A percentile compares a stretch with the other conserved stretches of the same genome.
Conservation (phyloP, 805 yeast genomes). For the Kodamaea neixiangensis region DNA sequence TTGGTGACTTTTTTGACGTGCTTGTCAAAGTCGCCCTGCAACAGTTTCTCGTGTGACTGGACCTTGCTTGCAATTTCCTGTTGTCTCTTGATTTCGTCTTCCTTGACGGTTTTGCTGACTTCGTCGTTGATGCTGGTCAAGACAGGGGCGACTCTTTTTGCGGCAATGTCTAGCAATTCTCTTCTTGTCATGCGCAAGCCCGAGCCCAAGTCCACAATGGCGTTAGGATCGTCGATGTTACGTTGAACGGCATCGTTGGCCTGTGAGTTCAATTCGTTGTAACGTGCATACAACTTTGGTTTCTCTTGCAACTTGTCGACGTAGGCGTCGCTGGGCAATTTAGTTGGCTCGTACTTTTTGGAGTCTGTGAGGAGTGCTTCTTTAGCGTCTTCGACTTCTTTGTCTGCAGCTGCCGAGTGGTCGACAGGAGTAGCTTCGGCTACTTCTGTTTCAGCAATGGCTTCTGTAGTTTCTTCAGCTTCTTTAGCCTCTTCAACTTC, state of each 20-base stretch:
- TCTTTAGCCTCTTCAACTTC: slow-evolving; percentile 10
- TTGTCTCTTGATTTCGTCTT: slow-evolving; percentile 45
- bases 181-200: slow-evolving; percentile 56
- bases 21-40: slow-evolving; percentile 38
- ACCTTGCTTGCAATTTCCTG: slow-evolving; percentile 39
- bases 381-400: slow-evolving; percentile 11
- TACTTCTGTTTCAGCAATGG: slow-evolving; percentile 5
- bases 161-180: slow-evolving; percentile 57
- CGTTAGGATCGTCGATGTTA: slow-evolving; percentile 49
- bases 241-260: slow-evolving; percentile 49
- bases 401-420: slow-evolving; percentile 11
- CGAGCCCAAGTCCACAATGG: slow-evolving; percentile 52
- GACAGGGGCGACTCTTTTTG: slow-evolving; percentile 56
- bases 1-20: slow-evolving; percentile 39
- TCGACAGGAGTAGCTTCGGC: slow-evolving; percentile 8
- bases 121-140: slow-evolving; percentile 51
- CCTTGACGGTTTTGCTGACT: slow-evolving; percentile 45
- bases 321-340: slow-evolving; percentile 36
- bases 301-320: slow-evolving; percentile 44
- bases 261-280: slow-evolving; percentile 49
- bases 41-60: slow-evolving; percentile 35
- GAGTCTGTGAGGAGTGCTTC: slow-evolving; percentile 13
- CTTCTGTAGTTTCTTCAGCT: slow-evolving; percentile 1
- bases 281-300: slow-evolving; percentile 50
- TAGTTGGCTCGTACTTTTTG: slow-evolving; percentile 34